Base-by-base conservation (phyloP, 1,284 basidiomycete species). In the Ganoderma multipileum region DNA sequence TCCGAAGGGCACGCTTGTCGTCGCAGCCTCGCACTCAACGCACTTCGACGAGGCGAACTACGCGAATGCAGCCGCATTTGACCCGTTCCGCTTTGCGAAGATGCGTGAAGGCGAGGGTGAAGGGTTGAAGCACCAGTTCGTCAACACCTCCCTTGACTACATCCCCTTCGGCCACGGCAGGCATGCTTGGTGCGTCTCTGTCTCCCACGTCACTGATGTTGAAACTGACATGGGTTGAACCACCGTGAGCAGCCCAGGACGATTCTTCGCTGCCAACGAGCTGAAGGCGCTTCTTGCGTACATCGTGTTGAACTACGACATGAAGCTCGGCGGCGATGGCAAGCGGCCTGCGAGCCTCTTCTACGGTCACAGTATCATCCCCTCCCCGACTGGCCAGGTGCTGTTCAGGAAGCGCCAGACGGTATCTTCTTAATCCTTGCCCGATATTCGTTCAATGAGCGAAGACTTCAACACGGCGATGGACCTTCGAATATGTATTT, bases 31-130 rank as follows among this genome's bases (percentile, higher is more conserved):
- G 62, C 74, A 75, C 23, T 77, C 79, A 0, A 77, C 82, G 23
- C 85, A 86, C 73, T 77, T 71, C 67, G 81, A 86, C 72, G 78
- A 82, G 33, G 71, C 78, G n/a, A 71, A 80, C 41, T 86, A 86
- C 71, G 71, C 75, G 20, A 74, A 84, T 61, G 78, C 84, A 3
- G 62, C 76, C n/a, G 76, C 68, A 1, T 87, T 85, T 72, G 72
- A 86, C 68, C 76, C 83, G 0, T 85, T 85, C 71, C 81, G 85
- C 28, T 88, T 86, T 73, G 77, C 82, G 12, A 81, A 83, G 38
- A 72, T 83, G 67, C 78, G 81, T 59, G 76, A 79, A 18, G 68
- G 70, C 14, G 65, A 68, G 18, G 71, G 68, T 8, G 70, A 71
- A 54, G 65, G 64, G 11, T 67, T 65, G 36, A 76, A 74, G 55